Conservation (phyloP, 1,284 basidiomycete species). For the Apiotrichum gracile region DNA sequence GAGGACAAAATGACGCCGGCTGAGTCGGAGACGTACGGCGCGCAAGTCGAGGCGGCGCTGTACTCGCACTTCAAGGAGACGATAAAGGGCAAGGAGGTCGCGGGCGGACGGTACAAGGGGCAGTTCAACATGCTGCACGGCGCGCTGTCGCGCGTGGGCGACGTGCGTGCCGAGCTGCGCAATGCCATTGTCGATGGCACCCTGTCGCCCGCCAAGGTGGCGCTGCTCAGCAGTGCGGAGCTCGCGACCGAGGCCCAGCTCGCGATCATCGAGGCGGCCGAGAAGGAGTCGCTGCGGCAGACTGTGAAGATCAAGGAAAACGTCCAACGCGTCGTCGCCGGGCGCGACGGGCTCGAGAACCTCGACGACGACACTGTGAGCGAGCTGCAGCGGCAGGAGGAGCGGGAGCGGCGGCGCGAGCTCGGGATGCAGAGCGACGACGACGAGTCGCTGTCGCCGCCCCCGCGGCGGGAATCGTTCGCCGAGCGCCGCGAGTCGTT, state of each 20-base stretch:
- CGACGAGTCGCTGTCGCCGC: neutral
- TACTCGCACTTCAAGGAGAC: constrained; percentile 34
- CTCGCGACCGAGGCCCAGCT: constrained; percentile 35
- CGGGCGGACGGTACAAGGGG: constrained; percentile 38
- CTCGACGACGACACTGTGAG: constrained; percentile 22
- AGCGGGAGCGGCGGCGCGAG: constrained; percentile 11
- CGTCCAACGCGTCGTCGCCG: constrained; percentile 20
- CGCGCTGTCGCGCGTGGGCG: constrained; percentile 24
- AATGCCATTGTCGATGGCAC: constrained; percentile 17
- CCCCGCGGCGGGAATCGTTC: neutral
- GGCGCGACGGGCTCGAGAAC: constrained; percentile 39
- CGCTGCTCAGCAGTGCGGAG: constrained; percentile 30
- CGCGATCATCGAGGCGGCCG: constrained; percentile 29
- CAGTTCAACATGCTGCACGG: constrained; percentile 38
- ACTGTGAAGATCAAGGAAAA: constrained; percentile 30
- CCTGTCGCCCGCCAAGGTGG: constrained; percentile 26
- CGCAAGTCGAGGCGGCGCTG: constrained; percentile 29
- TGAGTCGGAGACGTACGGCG: constrained; percentile 19
- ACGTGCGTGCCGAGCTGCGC: constrained; percentile 23
- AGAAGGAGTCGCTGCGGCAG: constrained; percentile 29
- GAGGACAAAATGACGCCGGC: constrained; percentile 15
- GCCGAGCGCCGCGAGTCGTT: neutral
- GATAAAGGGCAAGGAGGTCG: constrained; percentile 31
- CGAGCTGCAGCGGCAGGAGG: constrained; percentile 4
- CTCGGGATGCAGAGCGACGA: neutral